Evolutionary conservation across 257 asterid genomes (phyloP).

Genomic region (Vinca minor): DNA sequence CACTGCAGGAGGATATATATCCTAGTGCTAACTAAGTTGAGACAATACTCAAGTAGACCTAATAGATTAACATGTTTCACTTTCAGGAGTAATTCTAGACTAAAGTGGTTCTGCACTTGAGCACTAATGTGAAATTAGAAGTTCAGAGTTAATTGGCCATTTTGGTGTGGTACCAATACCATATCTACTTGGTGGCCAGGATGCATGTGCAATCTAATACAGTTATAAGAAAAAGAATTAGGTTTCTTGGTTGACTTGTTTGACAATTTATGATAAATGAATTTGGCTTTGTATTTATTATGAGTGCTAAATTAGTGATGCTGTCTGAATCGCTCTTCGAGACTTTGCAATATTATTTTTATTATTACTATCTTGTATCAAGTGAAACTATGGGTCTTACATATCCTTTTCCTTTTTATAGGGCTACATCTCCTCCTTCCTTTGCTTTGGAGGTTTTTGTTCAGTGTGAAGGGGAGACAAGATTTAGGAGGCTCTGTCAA

Average conservation of each 20-base stretch:
- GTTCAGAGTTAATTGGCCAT: too few relatives aligned
- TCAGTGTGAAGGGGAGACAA: slow-evolving; percentile 89
- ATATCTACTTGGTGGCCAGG: too few relatives aligned
- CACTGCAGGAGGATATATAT: too few relatives aligned
- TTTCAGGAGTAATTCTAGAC: too few relatives aligned
- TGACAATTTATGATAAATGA: background rate
- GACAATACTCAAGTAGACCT: too few relatives aligned
- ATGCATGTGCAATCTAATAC: too few relatives aligned
- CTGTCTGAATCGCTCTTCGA: background rate
- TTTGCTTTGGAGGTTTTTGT: slow-evolving; percentile 86
- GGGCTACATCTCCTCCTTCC: slow-evolving; percentile 93
- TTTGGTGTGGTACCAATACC: too few relatives aligned
- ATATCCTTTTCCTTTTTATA: slow-evolving; percentile 24
- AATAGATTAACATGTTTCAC: too few relatives aligned
- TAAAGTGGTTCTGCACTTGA: too few relatives aligned
- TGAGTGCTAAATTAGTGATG: background rate
- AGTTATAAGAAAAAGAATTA: too few relatives aligned
- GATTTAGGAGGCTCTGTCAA: slow-evolving; percentile 84
- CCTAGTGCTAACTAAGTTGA: too few relatives aligned
- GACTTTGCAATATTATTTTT: background rate
- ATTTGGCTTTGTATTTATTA: background rate
- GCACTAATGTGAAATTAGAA: too few relatives aligned
- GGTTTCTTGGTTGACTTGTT: background rate
- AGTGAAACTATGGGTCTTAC: slow-evolving; percentile 9
- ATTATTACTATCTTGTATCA: background rate